Evolutionary conservation across 225 moss, liverwort and hornwort genomes (phyloP).

Genomic region (Climacium dendroides): DNA sequence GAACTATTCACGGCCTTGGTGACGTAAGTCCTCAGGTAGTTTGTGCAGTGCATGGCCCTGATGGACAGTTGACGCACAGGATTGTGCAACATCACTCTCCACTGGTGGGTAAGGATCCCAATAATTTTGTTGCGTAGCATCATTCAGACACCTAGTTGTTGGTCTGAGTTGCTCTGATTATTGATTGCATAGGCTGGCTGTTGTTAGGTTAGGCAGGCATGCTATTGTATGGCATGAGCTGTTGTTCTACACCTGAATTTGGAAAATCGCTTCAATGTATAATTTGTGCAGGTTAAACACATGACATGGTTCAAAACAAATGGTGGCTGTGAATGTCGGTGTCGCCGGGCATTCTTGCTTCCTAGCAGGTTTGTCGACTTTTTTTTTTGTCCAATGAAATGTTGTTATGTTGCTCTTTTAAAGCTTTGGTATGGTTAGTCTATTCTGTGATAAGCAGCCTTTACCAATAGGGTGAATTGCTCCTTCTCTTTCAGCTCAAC

Average conservation of each 20-base stretch:
- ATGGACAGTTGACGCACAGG: conserved; percentile 67
- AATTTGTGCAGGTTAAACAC: conserved; percentile 67
- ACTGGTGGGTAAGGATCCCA: conserved; percentile 68
- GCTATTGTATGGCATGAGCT: background rate
- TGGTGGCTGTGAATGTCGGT: conserved; percentile 73
- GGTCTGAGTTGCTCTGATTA: background rate
- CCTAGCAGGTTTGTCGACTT: conserved; percentile 67
- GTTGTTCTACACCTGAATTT: background rate
- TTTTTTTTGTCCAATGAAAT: background rate
- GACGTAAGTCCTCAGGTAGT: conserved; percentile 22
- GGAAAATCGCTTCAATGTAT: background rate
- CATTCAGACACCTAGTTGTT: background rate
- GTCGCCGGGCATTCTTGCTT: conserved; percentile 66
- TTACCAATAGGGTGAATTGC: background rate
- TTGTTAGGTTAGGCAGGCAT: background rate
- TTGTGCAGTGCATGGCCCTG: conserved; percentile 58
- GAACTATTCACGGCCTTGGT: conserved; percentile 71
- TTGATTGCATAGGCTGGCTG: background rate
- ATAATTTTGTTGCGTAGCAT: background rate
- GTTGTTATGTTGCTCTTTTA: background rate
- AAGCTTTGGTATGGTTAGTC: background rate
- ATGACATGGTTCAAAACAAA: conserved; percentile 69
- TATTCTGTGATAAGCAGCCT: background rate
- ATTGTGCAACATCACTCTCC: conserved; percentile 86
- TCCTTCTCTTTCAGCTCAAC: background rate